Conservation (phyloP, 768 basidiomycete genomes). For the Naganishia friedmannii region DNA sequence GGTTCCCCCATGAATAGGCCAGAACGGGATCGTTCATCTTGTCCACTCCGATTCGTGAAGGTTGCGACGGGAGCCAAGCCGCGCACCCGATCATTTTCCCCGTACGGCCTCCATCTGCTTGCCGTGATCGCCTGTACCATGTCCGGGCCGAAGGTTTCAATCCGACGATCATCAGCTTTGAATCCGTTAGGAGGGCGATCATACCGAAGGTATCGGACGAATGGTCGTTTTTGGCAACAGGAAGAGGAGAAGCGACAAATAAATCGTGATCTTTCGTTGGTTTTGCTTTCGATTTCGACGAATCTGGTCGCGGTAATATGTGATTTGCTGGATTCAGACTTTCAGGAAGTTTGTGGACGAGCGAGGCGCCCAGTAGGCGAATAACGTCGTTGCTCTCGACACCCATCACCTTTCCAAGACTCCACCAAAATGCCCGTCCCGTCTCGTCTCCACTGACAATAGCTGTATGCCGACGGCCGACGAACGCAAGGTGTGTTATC, state of each 20-base stretch:
- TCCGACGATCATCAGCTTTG: conserved; percentile 88
- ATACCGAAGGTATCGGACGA: conserved; percentile 74
- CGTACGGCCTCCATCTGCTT: conserved; percentile 32
- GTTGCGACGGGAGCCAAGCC: conserved; percentile 40
- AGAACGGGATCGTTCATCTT: conserved; percentile 60
- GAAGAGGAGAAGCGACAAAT: conserved; percentile 75
- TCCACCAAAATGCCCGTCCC: conserved; percentile 92
- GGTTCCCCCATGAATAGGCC: conserved; percentile 79
- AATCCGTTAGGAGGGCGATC: conserved; percentile 79
- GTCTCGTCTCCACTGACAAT: conserved; percentile 83
- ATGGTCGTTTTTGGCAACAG: conserved; percentile 70
- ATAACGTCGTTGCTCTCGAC: conserved; percentile 92
- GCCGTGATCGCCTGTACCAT: conserved; percentile 60
- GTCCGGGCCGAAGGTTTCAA: conserved; percentile 87
- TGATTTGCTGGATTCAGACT: background rate
- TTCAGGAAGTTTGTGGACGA: background rate
- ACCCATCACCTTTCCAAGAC: conserved; percentile 86
- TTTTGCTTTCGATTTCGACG: background rate
- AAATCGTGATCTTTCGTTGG: conserved; percentile 57
- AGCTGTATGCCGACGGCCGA: conserved; percentile 87
- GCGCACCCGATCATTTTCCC: conserved; percentile 38
- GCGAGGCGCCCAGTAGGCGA: conserved; percentile 70
- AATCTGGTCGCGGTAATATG: background rate
- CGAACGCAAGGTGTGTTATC: conserved; percentile 74
- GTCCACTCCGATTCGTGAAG: background rate